Conservation (phyloP, 1,139 yeast genomes). For the Lodderomyces theae region DNA sequence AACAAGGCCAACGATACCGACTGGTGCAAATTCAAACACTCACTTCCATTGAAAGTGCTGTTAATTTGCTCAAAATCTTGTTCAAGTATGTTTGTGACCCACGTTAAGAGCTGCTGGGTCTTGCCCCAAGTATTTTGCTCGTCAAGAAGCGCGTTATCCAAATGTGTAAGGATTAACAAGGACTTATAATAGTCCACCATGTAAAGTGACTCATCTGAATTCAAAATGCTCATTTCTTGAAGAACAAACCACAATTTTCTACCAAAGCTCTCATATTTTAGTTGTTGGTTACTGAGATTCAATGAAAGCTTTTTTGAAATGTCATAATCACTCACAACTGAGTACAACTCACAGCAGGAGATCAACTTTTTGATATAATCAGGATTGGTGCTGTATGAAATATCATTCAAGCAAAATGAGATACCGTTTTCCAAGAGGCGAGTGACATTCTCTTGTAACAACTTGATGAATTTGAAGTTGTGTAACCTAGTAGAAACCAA, state of each 20-base stretch:
- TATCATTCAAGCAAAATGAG: constrained; percentile 12
- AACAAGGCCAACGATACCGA: constrained; percentile 25
- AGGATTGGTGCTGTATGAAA: not conserved
- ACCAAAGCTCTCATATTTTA: constrained; percentile 32
- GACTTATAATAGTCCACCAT: constrained; percentile 29
- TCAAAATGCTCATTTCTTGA: not conserved
- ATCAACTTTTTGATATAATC: constrained; percentile 11
- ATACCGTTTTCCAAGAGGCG: constrained; percentile 15
- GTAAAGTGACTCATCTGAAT: constrained; percentile 8
- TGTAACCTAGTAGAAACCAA: constrained; percentile 30
- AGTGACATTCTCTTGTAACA: constrained; percentile 18
- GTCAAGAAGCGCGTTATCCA: constrained; percentile 29
- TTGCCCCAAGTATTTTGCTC: constrained; percentile 28
- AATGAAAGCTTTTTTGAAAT: constrained; percentile 30
- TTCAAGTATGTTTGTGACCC: constrained; percentile 25
- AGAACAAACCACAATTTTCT: constrained; percentile 37
- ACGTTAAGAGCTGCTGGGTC: constrained; percentile 26
- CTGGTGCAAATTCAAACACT: constrained; percentile 16
- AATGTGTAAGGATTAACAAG: constrained; percentile 28
- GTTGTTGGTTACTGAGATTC: constrained; percentile 21
- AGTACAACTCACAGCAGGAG: constrained; percentile 29
- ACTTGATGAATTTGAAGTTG: constrained; percentile 24
- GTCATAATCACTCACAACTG: constrained; percentile 39
- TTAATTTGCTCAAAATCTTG: constrained; percentile 7
- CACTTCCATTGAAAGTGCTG: constrained; percentile 6